phyloP scores from a whole-genome alignment of 106 monocot species.

The Phalaenopsis equestris region DNA sequence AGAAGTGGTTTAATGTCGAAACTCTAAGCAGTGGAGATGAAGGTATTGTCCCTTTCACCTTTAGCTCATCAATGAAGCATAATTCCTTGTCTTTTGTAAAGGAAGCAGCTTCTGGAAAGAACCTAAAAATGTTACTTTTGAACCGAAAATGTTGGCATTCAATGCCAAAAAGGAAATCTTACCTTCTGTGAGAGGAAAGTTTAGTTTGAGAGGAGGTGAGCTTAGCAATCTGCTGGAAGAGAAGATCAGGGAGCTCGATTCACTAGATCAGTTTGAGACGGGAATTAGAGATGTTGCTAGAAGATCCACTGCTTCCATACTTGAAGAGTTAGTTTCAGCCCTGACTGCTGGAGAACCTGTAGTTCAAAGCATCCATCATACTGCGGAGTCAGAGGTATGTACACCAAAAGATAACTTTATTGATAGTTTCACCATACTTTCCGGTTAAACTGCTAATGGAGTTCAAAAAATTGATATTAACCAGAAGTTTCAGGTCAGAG shows the following conservation, averaged over 20 bases:
- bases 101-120: constrained; percentile 9
- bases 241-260: constrained; percentile 49
- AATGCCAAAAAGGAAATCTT: constrained; percentile 9
- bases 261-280: constrained; percentile 20
- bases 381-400: not conserved
- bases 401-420: not conserved
- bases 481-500: constrained; percentile 25
- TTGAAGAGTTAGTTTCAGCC: constrained; percentile 62
- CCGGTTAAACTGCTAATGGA: not conserved
- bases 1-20: constrained; percentile 14
- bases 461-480: not conserved
- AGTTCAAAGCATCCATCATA: not conserved
- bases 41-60: constrained; percentile 38
- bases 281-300: constrained; percentile 16
- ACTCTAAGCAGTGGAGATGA: constrained; percentile 8
- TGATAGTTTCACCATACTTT: not conserved
- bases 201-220: constrained; percentile 16
- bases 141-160: constrained; percentile 1
- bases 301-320: constrained; percentile 50
- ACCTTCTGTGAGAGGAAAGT: constrained; percentile 8
- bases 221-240: constrained; percentile 43
- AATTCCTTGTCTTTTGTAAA: not conserved
- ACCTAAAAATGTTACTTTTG: not conserved
- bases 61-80: constrained; percentile 37
- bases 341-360: constrained; percentile 17